phyloP scores from a whole-genome alignment of 495 filamentous ascomycete species.

The Staphylotrichum tortipilum region DNA sequence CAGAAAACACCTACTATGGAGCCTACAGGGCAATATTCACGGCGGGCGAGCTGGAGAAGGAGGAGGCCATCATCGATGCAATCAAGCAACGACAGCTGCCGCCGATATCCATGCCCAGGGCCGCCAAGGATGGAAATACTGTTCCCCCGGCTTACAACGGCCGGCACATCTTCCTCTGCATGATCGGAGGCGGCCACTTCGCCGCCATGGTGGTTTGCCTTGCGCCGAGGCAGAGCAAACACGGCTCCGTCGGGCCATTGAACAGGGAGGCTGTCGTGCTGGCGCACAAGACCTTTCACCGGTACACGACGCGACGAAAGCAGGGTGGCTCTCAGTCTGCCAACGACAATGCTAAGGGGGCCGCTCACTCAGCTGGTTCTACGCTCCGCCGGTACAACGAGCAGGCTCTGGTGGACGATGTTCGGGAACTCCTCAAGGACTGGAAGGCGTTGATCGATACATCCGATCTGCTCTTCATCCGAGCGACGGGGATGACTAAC shows the following conservation, averaged over 20 bases:
- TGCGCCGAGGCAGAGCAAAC: constrained; percentile 67
- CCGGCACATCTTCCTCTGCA: constrained; percentile 88
- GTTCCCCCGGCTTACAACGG: constrained; percentile 44
- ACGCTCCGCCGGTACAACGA: constrained; percentile 90
- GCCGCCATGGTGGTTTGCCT: constrained; percentile 91
- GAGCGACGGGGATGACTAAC: constrained; percentile 81
- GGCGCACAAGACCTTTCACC: constrained; percentile 94
- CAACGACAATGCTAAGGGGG: constrained; percentile 82
- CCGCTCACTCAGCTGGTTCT: constrained; percentile 88
- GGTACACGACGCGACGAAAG: constrained; percentile 91
- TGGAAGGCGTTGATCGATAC: constrained; percentile 81
- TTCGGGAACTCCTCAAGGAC: constrained; percentile 64
- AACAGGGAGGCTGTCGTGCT: constrained; percentile 77
- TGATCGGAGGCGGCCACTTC: constrained; percentile 97
- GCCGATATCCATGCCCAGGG: constrained; percentile 48
- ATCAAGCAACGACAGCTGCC: constrained; percentile 67
- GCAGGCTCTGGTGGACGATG: constrained; percentile 72
- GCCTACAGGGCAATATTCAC: constrained; percentile 81
- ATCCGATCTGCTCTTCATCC: constrained; percentile 75
- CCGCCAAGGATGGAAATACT: constrained; percentile 40
- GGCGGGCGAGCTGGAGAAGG: constrained; percentile 55
- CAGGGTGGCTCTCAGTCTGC: constrained; percentile 92
- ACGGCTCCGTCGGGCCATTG: constrained; percentile 50
- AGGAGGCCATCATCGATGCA: constrained; percentile 52
- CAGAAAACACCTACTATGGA: constrained; percentile 70